Base-by-base conservation (phyloP, 495 filamentous ascomycete species). In the Aspergillus wentii region DNA sequence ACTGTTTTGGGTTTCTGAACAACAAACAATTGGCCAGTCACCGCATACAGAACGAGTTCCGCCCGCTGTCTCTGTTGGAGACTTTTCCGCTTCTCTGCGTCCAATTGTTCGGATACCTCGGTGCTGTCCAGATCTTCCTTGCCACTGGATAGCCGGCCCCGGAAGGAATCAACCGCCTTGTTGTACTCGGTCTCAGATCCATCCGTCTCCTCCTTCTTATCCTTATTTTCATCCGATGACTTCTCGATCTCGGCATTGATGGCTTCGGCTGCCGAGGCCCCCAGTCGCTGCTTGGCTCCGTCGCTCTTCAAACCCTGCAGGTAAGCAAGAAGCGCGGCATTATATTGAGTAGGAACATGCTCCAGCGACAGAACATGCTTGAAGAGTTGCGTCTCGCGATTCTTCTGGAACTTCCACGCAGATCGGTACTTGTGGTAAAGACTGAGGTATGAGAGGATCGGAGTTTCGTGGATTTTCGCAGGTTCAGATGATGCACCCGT, bases 381-480 rank as follows among this genome's bases (percentile, higher is more conserved):
- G 57, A 95, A 76, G 11, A 95, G 62, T 38, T 83, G 75, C 11
- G 78, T 85, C 63, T 94, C 87, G 53, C 85, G 76, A 38, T 82
- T 83, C 66, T 95, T 95, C 68, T 90, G 90, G 66, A 95, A 95
- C 60, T 94, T 95, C 89, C 89, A 95, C 25, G 62, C 67, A 0
- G 69, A 59, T 29, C 76, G 79, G 31, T 76, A 69, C 29, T 72
- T 74, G 56, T 82, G 65, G 72, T 86, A 90, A 54, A 74, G 71
- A 17, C 67, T 72, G 15, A 95, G 70, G 56, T 95, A 95, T 15
- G 62, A 66, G 25, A 94, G 74, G 40, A 86, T 79, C 4, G 80
- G 76, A 30, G 76, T 71, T 48, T 77, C 60, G 36, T 61, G 51
- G 16, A 52, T 44, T 27, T 46, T 43, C 18, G 34, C 21, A 5